Evolutionary conservation across 1,284 basidiomycete species (phyloP).

Genomic region (Fomitopsis schrenkii): DNA sequence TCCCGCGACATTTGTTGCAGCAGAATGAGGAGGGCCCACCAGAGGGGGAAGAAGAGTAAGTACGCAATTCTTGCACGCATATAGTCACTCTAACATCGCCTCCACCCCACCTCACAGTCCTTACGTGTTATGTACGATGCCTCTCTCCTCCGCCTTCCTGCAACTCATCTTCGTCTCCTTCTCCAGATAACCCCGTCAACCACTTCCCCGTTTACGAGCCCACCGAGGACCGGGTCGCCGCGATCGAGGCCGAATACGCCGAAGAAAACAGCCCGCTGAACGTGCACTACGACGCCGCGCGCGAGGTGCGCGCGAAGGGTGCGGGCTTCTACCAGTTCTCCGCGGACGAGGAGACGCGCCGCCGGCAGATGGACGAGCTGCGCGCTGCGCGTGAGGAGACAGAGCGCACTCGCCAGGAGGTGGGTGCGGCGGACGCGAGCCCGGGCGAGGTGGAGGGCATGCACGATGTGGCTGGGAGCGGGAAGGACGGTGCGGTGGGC

Average conservation of each 20-base stretch:
- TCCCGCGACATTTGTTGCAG: slow-evolving; percentile 62
- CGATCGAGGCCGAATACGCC: slow-evolving; percentile 70
- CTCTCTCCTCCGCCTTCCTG: background rate
- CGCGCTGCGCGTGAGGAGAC: slow-evolving; percentile 69
- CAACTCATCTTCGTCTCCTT: slow-evolving; percentile 10
- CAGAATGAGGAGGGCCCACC: slow-evolving; percentile 19
- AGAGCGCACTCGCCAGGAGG: slow-evolving; percentile 53
- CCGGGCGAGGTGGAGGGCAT: slow-evolving; percentile 70
- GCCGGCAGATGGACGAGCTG: slow-evolving; percentile 77
- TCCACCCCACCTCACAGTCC: slow-evolving; percentile 36
- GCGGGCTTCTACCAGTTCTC: slow-evolving; percentile 91
- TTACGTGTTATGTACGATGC: slow-evolving; percentile 42
- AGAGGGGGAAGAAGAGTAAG: slow-evolving; percentile 25
- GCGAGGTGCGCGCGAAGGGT: slow-evolving; percentile 83
- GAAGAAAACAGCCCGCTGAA: slow-evolving; percentile 74
- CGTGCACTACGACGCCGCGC: slow-evolving; percentile 78
- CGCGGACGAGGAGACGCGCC: slow-evolving; percentile 71
- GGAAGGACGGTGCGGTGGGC: slow-evolving; percentile 10
- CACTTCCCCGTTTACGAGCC: slow-evolving; percentile 87
- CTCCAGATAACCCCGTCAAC: slow-evolving; percentile 67
- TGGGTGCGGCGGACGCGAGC: slow-evolving; percentile 52
- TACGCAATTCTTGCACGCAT: background rate
- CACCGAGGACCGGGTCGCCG: slow-evolving; percentile 70
- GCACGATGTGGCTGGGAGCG: slow-evolving; percentile 32
- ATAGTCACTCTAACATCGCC: background rate